Conservation (phyloP, 2,329 filamentous ascomycete species). For the Penicillium expansum region DNA sequence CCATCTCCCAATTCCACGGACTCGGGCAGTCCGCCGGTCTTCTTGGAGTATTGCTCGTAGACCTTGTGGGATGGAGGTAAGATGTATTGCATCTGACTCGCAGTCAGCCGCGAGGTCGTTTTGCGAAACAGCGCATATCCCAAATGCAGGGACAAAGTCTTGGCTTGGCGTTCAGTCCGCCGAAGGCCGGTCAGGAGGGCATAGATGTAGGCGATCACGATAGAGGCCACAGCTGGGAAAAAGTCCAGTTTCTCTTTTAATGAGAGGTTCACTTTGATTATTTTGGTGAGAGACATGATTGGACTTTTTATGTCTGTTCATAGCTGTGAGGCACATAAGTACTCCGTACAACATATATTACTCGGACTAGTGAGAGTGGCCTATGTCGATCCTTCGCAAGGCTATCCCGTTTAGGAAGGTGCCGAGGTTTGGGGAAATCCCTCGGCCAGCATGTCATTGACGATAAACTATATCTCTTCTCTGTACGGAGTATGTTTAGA, state of each 20-base stretch:
- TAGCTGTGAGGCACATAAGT: no score
- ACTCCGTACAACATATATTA: no score
- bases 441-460: not conserved
- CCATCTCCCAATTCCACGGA: conserved; percentile 35
- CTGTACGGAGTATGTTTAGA: no score
- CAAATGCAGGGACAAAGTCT: conserved; percentile 33
- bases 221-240: conserved; percentile 31
- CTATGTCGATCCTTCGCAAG: conserved; percentile 14
- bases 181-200: conserved; percentile 29
- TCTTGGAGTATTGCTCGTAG: conserved; percentile 31
- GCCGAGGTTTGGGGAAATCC: not conserved
- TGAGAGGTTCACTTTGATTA: conserved; percentile 25
- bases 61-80: conserved; percentile 27
- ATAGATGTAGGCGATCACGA: conserved; percentile 28
- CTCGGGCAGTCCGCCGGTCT: conserved; percentile 23
- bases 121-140: conserved; percentile 38
- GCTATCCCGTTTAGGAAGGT: conserved; percentile 13
- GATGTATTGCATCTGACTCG: conserved; percentile 33
- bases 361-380: not conserved
- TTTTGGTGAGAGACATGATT: conserved; percentile 19
- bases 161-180: conserved; percentile 30
- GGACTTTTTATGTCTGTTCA: not conserved
- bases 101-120: conserved; percentile 28
- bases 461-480: not conserved
- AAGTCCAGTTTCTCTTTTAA: conserved; percentile 33